Evolutionary conservation across 1,139 yeast genomes (phyloP).

Genomic region (Saccharomyces hybrid): DNA sequence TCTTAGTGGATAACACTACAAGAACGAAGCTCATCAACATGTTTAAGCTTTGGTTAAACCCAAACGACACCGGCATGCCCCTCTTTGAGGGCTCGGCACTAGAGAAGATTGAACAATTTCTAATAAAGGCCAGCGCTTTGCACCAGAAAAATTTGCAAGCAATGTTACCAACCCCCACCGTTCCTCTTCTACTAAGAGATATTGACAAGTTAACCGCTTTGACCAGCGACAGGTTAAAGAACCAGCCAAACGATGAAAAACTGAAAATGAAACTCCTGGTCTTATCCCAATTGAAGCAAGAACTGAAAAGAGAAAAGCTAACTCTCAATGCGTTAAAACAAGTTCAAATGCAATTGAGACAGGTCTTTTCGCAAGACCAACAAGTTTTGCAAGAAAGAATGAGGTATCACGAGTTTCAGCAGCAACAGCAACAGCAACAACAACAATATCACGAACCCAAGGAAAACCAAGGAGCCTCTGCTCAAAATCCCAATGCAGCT

Average conservation of each 20-base stretch:
- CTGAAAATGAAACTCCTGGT: slow-evolving; percentile 32
- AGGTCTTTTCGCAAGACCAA: slow-evolving; percentile 31
- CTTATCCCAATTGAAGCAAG: slow-evolving; percentile 31
- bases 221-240: slow-evolving; percentile 34
- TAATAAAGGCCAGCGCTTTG: slow-evolving; percentile 47
- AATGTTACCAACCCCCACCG: slow-evolving; percentile 27
- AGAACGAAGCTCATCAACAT: slow-evolving; percentile 67
- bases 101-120: slow-evolving; percentile 64
- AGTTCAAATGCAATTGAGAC: slow-evolving; percentile 38
- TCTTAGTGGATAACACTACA: slow-evolving; percentile 66
- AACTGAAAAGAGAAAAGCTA: slow-evolving; percentile 31
- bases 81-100: slow-evolving; percentile 70
- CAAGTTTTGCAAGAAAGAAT: slow-evolving; percentile 24
- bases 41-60: slow-evolving; percentile 80
- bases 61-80: slow-evolving; percentile 34
- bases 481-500: slow-evolving; percentile 9
- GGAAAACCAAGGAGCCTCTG: background rate
- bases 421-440: slow-evolving; percentile 17
- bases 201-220: slow-evolving; percentile 37
- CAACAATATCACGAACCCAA: slow-evolving; percentile 4
- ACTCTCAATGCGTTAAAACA: slow-evolving; percentile 35
- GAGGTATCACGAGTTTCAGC: slow-evolving; percentile 17
- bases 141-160: slow-evolving; percentile 30
- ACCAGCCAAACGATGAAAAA: slow-evolving; percentile 35
- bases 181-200: slow-evolving; percentile 26